Evolutionary conservation across 2,329 filamentous ascomycete species (phyloP), one percentile per base, ranked within the genome.

Genomic region (Cercospora zeina): DNA sequence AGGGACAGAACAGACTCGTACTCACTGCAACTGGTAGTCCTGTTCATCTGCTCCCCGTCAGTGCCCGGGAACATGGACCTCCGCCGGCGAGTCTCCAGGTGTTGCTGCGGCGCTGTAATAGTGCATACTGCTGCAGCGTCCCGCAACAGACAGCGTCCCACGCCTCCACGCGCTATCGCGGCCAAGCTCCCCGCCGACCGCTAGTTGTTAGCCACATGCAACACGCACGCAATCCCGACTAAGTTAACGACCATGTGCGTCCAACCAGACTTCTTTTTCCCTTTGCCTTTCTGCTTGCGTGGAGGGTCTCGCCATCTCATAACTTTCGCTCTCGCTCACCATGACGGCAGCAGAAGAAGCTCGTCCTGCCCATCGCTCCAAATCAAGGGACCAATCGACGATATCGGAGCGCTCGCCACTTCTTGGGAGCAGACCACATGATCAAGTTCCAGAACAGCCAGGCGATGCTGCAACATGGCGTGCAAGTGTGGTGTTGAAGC

Each of bases 401-500:
- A 51, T 33, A 21, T 58, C 56, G 42, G 56, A 58, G 56, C 56
- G 56, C 16, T 34, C 56, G 45, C 56, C 56, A 34, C 56, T 58
- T 34, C 56, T 58, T 30, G 56, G 45, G 6, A 33, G 14, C 19
- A 51, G 34, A 19, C 8, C 31, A 4, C 33, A 30, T 36, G 56
- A 58, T 16, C 39, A 51, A 21, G 6, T 8, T 3, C 19, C 16
- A 37, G 6, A 9, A 36, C 56, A 30, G 24, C 16, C 50, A 2
- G 21, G 24, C 37, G 37, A 49, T 19, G 37, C 1, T 14, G 36
- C 19, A 36, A 14, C 16, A 66, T 70, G 68, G 71, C 63, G 66
- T 13, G 68, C 65, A 50, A 68, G 66, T 24, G 69, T 72, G 6
- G 65, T 77, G 7, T 69, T 82, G 62, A 79, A 80, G 11, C 79